A percentile compares a stretch with the other conserved stretches of the same genome.
phyloP scores from a whole-genome alignment of 2,329 filamentous ascomycete genomes.

The Beauveria varroae region DNA sequence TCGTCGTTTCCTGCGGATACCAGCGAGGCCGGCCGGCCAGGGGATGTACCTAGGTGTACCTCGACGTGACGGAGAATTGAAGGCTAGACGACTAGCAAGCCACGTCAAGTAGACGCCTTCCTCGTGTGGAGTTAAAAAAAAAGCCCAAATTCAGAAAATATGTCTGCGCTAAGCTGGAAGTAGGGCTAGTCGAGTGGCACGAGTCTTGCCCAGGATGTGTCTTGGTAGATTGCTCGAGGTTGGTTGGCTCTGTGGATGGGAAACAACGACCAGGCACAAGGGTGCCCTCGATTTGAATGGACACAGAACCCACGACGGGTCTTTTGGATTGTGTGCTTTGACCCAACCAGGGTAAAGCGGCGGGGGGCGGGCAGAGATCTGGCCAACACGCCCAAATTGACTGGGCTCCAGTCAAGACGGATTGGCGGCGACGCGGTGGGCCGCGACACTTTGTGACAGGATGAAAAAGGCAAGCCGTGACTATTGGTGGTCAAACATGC shows the following conservation, averaged over 20 bases:
- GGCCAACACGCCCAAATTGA: background rate
- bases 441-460: background rate
- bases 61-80: background rate
- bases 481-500: background rate
- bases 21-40: background rate
- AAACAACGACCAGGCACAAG: background rate
- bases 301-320: background rate
- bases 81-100: background rate
- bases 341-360: background rate
- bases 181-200: background rate
- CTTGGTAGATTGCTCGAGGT: background rate
- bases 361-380: constrained; percentile 1
- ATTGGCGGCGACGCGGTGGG: background rate
- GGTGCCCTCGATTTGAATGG: background rate
- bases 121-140: background rate
- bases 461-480: background rate
- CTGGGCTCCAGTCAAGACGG: background rate
- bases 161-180: background rate
- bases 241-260: background rate
- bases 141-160: background rate
- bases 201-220: background rate
- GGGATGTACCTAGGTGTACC: background rate
- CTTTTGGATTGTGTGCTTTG: background rate
- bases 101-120: background rate
- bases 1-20: background rate